Percentiles rank a stretch among this genome's conserved stretches.
Conservation (phyloP, 2,329 filamentous ascomycete genomes). For the Claviceps sp. region DNA sequence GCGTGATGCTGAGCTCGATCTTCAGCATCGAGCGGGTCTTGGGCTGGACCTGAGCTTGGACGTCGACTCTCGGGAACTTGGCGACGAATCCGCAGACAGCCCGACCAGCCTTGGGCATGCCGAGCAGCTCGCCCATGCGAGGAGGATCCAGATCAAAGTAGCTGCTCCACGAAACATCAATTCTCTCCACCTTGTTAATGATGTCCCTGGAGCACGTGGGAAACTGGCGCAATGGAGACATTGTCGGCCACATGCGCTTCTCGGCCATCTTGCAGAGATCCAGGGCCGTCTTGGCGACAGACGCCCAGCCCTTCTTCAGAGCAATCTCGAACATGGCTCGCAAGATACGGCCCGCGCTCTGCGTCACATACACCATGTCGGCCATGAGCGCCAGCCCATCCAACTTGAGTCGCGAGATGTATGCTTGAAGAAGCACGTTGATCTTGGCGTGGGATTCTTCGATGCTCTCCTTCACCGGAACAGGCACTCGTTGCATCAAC, state of each 20-base stretch:
- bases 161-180: constrained; percentile 83
- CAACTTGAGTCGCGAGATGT: constrained; percentile 86
- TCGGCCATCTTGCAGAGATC: constrained; percentile 98
- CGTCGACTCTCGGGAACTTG: constrained; percentile 85
- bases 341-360: constrained; percentile 91
- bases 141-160: constrained; percentile 96
- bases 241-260: constrained; percentile 99
- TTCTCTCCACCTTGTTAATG: constrained; percentile 81
- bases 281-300: constrained; percentile 80
- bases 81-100: constrained; percentile 75
- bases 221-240: constrained; percentile 91
- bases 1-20: constrained; percentile 79
- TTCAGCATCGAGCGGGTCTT: constrained; percentile 88
- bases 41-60: constrained; percentile 88
- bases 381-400: constrained; percentile 94
- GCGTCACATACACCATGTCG: constrained; percentile 96
- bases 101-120: constrained; percentile 76
- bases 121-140: constrained; percentile 86
- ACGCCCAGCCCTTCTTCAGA: constrained; percentile 93
- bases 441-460: constrained; percentile 97
- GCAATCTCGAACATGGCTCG: constrained; percentile 94
- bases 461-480: constrained; percentile 94
- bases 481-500: constrained; percentile 75
- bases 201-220: constrained; percentile 70
- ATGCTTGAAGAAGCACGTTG: constrained; percentile 92